A percentile compares a stretch with the other conserved stretches of the same genome.
These are phyloP conservation scores for Podila epigama DNA, from an alignment of 192 early-diverging fungal species.

Conservation along the genomic window DNA sequence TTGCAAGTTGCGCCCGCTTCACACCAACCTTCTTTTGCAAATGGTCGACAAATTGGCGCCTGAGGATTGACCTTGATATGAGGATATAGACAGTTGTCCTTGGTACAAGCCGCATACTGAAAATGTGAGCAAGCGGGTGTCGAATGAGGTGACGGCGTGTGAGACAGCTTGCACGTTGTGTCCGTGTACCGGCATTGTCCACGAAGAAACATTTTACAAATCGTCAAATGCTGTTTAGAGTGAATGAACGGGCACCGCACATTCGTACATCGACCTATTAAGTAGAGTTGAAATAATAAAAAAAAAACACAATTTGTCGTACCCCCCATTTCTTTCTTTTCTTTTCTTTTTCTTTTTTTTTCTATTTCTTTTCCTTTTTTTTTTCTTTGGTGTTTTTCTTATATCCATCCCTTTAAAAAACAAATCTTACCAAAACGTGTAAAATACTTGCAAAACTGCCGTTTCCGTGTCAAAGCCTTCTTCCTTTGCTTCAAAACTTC, in stretches of 20 bases:
- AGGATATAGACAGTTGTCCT: constrained; percentile 60
- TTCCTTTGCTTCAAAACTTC: constrained; percentile 13
- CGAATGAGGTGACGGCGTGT: constrained; percentile 59
- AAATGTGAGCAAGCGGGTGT: constrained; percentile 72
- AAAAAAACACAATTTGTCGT: background rate
- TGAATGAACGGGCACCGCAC: constrained; percentile 55
- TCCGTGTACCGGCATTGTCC: constrained; percentile 53
- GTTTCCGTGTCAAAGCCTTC: constrained; percentile 6
- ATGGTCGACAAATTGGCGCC: constrained; percentile 69
- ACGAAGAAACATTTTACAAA: constrained; percentile 58
- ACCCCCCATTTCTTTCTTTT: background rate
- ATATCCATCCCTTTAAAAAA: background rate
- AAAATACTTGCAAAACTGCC: constrained; percentile 37
- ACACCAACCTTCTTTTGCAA: constrained; percentile 71
- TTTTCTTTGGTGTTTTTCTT: background rate
- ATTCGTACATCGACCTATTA: constrained; percentile 49
- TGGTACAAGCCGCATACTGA: constrained; percentile 65
- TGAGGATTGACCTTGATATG: constrained; percentile 64
- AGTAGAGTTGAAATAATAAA: background rate
- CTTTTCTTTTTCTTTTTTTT: background rate
- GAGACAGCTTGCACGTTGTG: constrained; percentile 56
- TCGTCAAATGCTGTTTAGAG: constrained; percentile 54
- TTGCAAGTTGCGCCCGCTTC: constrained; percentile 60
- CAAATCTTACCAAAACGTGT: constrained; percentile 47
- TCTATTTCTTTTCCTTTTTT: background rate